Evolutionary conservation across 148 eudicot species (phyloP).

Genomic region (Drosera capensis): DNA sequence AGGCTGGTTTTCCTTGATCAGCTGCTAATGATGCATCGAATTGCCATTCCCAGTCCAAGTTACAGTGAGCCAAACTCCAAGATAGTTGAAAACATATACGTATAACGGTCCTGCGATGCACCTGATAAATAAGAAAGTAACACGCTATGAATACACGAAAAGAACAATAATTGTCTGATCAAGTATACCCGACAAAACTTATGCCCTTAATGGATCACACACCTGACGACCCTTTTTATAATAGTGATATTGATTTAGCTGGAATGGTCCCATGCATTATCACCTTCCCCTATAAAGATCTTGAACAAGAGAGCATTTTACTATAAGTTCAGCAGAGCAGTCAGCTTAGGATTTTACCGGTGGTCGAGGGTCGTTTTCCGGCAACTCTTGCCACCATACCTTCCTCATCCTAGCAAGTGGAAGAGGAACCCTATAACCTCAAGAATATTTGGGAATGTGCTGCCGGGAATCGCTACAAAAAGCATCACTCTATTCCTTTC

Average conservation of each 20-base stretch:
- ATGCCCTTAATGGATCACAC: too few relatives aligned
- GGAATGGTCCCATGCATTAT: background rate
- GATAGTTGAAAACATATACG: too few relatives aligned
- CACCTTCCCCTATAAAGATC: background rate
- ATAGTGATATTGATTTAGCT: background rate
- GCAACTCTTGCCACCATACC: conserved; percentile 19
- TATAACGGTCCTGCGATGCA: too few relatives aligned
- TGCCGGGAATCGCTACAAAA: conserved; percentile 26
- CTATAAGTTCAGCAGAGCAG: conserved; percentile 2
- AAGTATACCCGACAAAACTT: too few relatives aligned
- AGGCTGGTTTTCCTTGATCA: too few relatives aligned
- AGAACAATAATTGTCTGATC: too few relatives aligned
- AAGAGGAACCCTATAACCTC: conserved; percentile 9
- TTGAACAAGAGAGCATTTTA: background rate
- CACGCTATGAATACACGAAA: too few relatives aligned
- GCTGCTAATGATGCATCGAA: too few relatives aligned
- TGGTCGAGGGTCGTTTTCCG: conserved; percentile 20
- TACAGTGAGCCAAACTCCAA: too few relatives aligned
- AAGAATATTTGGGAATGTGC: conserved; percentile 56
- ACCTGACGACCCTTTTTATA: too few relatives aligned
- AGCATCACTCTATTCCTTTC: conserved; percentile 17
- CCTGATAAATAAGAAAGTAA: too few relatives aligned
- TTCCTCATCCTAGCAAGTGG: conserved; percentile 25
- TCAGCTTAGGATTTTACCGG: conserved; percentile 16
- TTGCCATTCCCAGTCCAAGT: too few relatives aligned